A percentile compares a stretch with the other conserved stretches of the same genome.
Conservation (phyloP, 2,329 filamentous ascomycete species). For the Berkeleyomyces basicola region DNA sequence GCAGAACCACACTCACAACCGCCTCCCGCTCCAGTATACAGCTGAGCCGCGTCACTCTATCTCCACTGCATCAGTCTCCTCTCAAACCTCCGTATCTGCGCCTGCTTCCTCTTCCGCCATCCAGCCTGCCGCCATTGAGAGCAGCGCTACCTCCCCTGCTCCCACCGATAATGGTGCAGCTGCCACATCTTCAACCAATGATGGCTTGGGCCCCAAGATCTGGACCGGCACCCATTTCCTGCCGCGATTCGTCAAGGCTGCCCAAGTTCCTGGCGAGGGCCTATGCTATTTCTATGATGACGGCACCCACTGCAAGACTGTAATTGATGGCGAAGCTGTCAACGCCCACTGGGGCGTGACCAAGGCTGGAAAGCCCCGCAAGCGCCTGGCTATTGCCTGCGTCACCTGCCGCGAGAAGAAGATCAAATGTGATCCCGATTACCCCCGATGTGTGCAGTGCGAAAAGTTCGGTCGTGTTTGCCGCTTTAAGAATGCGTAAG, state of each 20-base stretch:
- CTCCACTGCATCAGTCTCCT: neutral
- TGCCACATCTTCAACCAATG: constrained; percentile 35
- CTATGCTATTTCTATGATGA: constrained; percentile 78
- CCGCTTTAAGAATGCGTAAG: constrained; percentile 74
- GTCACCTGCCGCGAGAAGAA: constrained; percentile 91
- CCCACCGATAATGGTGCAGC: constrained; percentile 16
- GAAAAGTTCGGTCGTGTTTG: constrained; percentile 79
- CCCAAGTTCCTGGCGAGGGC: constrained; percentile 60
- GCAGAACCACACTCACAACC: neutral
- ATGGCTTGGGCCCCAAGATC: constrained; percentile 48
- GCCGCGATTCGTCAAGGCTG: constrained; percentile 45
- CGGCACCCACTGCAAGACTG: constrained; percentile 62
- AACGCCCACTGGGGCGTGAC: constrained; percentile 90
- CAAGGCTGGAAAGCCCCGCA: constrained; percentile 84
- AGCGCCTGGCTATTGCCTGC: constrained; percentile 81
- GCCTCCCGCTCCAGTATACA: neutral
- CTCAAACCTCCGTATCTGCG: neutral
- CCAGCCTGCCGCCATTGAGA: neutral
- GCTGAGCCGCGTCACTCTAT: neutral
- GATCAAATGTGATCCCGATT: constrained; percentile 88
- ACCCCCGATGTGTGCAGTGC: constrained; percentile 76
- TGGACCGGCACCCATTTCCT: constrained; percentile 53
- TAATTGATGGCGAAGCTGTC: constrained; percentile 72
- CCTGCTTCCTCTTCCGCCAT: neutral
- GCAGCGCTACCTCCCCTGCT: neutral